Evolutionary conservation across 306 rosid species (phyloP).

Genomic region (Vicia villosa): DNA sequence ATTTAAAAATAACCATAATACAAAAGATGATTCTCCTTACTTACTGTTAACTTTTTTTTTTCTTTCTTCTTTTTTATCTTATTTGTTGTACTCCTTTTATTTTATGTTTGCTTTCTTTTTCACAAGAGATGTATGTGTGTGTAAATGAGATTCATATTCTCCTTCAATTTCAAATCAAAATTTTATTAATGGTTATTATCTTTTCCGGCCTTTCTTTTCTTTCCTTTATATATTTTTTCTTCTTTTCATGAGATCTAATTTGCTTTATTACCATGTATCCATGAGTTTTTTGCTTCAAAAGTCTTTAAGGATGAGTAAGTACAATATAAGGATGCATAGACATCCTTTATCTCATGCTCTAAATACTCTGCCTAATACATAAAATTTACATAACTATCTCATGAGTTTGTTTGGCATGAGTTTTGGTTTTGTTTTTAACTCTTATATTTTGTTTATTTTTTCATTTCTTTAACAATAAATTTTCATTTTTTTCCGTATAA

Average conservation of each 20-base stretch:
- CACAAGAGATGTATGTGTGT: slow-evolving; percentile 19
- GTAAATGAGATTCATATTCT: slow-evolving; percentile 47
- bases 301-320: slow-evolving; percentile 27
- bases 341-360: background rate
- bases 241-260: slow-evolving; percentile 32
- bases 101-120: slow-evolving; percentile 37
- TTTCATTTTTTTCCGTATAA: background rate
- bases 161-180: slow-evolving; percentile 43
- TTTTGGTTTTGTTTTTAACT: background rate
- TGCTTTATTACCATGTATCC: slow-evolving; percentile 34
- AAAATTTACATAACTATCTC: background rate
- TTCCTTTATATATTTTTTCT: slow-evolving; percentile 22
- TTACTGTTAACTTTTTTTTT: slow-evolving; percentile 44
- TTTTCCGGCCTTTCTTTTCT: slow-evolving; percentile 32
- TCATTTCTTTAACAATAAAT: background rate
- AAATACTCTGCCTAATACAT: background rate
- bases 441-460: background rate
- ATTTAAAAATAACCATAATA: slow-evolving; percentile 70
- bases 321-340: slow-evolving; percentile 15
- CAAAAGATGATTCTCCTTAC: slow-evolving; percentile 88
- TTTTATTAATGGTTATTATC: slow-evolving; percentile 39
- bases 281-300: slow-evolving; percentile 29
- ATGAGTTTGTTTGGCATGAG: background rate
- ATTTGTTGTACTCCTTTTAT: slow-evolving; percentile 37
- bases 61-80: slow-evolving; percentile 45